A percentile compares a stretch with the other conserved stretches of the same genome.
Evolutionary conservation across 768 basidiomycete species (phyloP).

Genomic region (Phlegmacium glaucopus): DNA sequence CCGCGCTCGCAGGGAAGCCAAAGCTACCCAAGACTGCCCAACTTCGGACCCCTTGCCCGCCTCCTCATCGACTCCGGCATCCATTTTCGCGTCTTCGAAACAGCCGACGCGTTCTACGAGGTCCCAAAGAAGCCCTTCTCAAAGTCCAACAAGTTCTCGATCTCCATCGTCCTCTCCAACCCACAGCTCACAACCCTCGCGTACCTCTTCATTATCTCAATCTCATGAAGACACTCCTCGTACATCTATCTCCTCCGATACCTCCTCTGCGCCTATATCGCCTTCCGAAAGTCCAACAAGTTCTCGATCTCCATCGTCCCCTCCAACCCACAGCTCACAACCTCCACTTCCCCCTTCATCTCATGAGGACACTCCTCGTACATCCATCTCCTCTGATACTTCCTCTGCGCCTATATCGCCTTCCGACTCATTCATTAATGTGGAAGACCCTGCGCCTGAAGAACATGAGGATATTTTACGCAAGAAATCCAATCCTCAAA

Average conservation of each 20-base stretch:
- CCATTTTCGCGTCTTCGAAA: conserved; percentile 8
- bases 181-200: conserved; percentile 5
- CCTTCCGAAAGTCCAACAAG: conserved; percentile 6
- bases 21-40: background rate
- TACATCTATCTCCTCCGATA: conserved; percentile 1
- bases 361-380: conserved; percentile 7
- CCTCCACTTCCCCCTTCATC: conserved; percentile 8
- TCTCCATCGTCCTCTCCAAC: conserved; percentile 7
- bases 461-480: conserved; percentile 16
- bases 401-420: conserved; percentile 5
- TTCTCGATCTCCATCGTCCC: conserved; percentile 4
- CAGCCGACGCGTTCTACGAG: conserved; percentile 6
- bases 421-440: background rate
- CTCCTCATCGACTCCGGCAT: conserved; percentile 6
- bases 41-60: background rate
- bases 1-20: conserved; percentile 15
- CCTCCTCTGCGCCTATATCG: conserved; percentile 6
- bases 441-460: background rate
- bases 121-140: conserved; percentile 7
- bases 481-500: conserved; percentile 10
- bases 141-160: conserved; percentile 6
- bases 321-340: conserved; percentile 6
- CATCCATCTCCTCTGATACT: conserved; percentile 2
- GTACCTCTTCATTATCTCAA: conserved; percentile 9
- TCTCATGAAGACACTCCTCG: conserved; percentile 6